A percentile compares a stretch with the other conserved stretches of the same genome.
Conservation (phyloP, 352 stramenopile species). For the Phytophthora syringae region DNA sequence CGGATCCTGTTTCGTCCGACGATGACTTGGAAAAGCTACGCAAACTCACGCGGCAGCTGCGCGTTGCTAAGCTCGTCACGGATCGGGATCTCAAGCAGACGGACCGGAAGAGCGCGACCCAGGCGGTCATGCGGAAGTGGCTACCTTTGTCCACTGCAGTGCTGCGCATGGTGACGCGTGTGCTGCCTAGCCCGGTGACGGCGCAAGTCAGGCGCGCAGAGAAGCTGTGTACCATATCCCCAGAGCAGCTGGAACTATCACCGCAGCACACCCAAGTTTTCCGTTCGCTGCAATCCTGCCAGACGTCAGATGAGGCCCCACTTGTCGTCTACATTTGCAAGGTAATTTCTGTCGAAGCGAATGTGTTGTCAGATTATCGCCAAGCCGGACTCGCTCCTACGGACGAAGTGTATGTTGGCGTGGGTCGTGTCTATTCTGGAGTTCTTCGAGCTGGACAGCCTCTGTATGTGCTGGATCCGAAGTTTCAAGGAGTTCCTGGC, state of each 20-base stretch:
- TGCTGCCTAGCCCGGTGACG: slow-evolving; percentile 74
- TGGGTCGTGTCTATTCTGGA: slow-evolving; percentile 92
- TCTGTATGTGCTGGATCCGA: slow-evolving; percentile 89
- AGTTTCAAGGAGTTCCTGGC: slow-evolving; percentile 78
- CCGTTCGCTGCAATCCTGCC: slow-evolving; percentile 62
- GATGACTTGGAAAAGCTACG: slow-evolving; percentile 57
- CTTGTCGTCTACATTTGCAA: slow-evolving; percentile 93
- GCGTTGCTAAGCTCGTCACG: slow-evolving; percentile 67
- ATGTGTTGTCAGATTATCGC: slow-evolving; percentile 83
- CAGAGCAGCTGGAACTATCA: slow-evolving; percentile 35
- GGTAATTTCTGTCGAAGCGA: slow-evolving; percentile 90
- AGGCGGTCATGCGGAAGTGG: slow-evolving; percentile 90
- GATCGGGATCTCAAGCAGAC: slow-evolving; percentile 78
- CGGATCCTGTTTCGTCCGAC: slow-evolving; percentile 50
- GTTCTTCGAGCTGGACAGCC: slow-evolving; percentile 65
- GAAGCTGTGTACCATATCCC: slow-evolving; percentile 67
- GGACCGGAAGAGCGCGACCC: slow-evolving; percentile 66
- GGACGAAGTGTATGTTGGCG: slow-evolving; percentile 91
- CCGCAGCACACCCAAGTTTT: slow-evolving; percentile 50
- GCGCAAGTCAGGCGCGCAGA: slow-evolving; percentile 77
- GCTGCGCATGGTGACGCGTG: slow-evolving; percentile 91
- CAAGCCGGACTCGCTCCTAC: slow-evolving; percentile 47
- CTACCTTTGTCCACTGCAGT: slow-evolving; percentile 87
- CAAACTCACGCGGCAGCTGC: slow-evolving; percentile 72
- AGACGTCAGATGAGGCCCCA: slow-evolving; percentile 61